Conservation (phyloP, 2,329 filamentous ascomycete species). For the Penicillium nordicum region DNA sequence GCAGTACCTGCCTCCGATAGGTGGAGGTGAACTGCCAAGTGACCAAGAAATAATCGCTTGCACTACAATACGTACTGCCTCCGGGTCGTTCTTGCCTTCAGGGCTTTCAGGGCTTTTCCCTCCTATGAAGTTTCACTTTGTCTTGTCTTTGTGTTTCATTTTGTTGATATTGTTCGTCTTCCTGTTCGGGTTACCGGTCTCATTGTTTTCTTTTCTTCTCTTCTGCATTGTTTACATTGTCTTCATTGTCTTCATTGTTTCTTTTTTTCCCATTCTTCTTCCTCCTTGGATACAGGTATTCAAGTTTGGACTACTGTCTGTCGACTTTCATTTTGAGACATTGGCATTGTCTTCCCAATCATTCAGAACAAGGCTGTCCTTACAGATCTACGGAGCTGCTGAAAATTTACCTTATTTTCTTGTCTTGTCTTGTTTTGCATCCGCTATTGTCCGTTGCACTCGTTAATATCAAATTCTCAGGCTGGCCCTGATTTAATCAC, state of each 20-base stretch:
- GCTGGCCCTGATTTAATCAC: conserved; percentile 17
- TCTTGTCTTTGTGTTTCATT: background rate
- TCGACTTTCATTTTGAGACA: conserved; percentile 5
- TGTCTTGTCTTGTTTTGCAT: background rate
- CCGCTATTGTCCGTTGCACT: background rate
- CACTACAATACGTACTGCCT: background rate
- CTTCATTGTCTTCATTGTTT: background rate
- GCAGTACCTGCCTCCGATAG: conserved; percentile 12
- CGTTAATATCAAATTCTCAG: conserved; percentile 1
- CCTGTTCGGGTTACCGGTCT: background rate
- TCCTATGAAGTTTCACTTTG: conserved; percentile 3
- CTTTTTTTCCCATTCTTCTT: background rate
- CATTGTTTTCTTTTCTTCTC: background rate
- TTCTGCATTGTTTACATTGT: background rate
- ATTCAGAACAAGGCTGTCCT: background rate
- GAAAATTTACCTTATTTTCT: background rate
- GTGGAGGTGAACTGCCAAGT: conserved; percentile 2
- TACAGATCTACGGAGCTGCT: background rate
- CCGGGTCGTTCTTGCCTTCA: background rate
- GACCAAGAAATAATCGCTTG: conserved; percentile 9
- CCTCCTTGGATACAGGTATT: conserved; percentile 6
- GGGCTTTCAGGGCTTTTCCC: background rate
- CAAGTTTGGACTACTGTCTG: conserved; percentile 20
- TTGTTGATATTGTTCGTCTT: background rate
- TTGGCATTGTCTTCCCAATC: conserved; percentile 5